These are phyloP conservation scores for Ilyonectria sp. DNA, from an alignment of 2,329 filamentous ascomycete genomes.

Conservation along the genomic window DNA sequence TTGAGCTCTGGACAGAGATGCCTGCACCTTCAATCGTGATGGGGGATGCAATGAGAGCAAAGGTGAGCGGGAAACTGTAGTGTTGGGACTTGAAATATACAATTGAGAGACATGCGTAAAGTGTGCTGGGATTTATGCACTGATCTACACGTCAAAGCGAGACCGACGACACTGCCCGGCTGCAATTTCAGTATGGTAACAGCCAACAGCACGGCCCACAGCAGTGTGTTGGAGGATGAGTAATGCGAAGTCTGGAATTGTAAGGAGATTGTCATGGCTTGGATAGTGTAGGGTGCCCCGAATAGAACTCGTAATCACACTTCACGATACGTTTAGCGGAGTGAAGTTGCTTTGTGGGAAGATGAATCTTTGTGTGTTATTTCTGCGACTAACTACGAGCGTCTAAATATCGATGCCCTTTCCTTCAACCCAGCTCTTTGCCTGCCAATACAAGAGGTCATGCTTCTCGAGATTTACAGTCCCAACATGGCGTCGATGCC, in stretches of 20 bases:
- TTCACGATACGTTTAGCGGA: too few species aligned
- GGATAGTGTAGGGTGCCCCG: too few species aligned
- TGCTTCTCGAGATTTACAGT: conserved; percentile 55
- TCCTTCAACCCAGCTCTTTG: conserved; percentile 62
- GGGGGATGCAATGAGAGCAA: conserved; percentile 24
- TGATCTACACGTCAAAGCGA: too few species aligned
- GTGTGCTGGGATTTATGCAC: too few species aligned
- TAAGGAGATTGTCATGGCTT: not conserved
- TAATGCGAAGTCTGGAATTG: not conserved
- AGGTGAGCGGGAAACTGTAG: conserved; percentile 6
- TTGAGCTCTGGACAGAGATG: conserved; percentile 26
- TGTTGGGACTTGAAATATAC: not conserved
- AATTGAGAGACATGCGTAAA: not conserved
- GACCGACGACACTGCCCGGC: too few species aligned
- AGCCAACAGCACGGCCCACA: too few species aligned
- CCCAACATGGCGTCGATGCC: conserved; percentile 53
- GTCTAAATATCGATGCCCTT: conserved; percentile 48
- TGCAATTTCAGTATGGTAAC: too few species aligned
- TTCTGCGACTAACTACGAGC: not conserved
- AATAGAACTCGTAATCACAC: not conserved
- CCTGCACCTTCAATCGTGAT: conserved; percentile 19
- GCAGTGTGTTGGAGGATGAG: too few species aligned
- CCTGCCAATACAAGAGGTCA: conserved; percentile 60
- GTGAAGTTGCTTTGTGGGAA: too few species aligned
- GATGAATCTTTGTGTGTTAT: too few species aligned